Evolutionary conservation across 1,284 basidiomycete genomes (phyloP), one percentile per base, ranked within the genome.

Genomic region (Erythrobasidium hasegawianum): DNA sequence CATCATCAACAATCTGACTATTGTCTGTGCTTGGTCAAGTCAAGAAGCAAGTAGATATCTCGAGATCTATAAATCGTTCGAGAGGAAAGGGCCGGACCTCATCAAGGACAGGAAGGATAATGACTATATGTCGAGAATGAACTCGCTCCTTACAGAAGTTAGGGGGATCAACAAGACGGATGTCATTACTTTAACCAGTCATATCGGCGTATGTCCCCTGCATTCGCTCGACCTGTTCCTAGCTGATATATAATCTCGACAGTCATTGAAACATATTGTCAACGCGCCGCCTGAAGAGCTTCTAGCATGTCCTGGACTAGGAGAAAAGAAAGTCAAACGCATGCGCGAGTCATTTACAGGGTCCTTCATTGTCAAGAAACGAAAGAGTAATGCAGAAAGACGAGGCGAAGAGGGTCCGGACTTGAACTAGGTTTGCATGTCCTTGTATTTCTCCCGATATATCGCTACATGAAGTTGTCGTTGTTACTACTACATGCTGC

Each of bases 161-260:
- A 87, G 85, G 73, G 93, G 90, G 72, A 88, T 99, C 65, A 98
- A 98, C 80, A 97, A 95, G 81, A 97, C 95, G 0, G 96, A 99
- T 74, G 92, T 95, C 0, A 86, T 93, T 77, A 96, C 94, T 0
- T 80, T 99, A 26, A 83, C 89, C n/a, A 87, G 88, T 0, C 87
- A 89, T n/a, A 88, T 95, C 74, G 93, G 93, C 18, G 93, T 96
- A 79, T 70, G 87, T 81, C 14, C 16, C 16, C n/a, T 9, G 9
- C n/a, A 29, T 18, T 57, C 11, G 16, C 11, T 4, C 33, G 4
- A 33, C 5, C 33, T 33, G 33, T 5, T 5, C 33, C 50, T 29
- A 10, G 1, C 10, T 54, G 27, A 10, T 68, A 22, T 16, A 39
- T 0, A 16, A 22, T 26, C 14, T 33, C 1, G 27, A 4, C 72